Percentiles rank a stretch among this genome's conserved stretches.
Evolutionary conservation across 345 rosid genomes (phyloP).

Genomic region (Nephelium lappaceum): DNA sequence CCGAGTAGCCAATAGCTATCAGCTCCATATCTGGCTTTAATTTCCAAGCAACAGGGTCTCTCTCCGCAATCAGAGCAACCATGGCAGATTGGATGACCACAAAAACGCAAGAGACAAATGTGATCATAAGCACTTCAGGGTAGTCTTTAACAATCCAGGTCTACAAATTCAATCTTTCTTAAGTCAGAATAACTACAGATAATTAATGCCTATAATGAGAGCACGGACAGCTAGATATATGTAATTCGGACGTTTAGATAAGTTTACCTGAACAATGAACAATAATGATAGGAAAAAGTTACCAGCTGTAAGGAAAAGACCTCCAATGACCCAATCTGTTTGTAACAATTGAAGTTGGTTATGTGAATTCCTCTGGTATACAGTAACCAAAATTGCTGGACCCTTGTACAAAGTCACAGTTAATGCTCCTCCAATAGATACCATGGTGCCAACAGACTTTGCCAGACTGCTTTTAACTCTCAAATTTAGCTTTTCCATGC

Average conservation of each 20-base stretch:
- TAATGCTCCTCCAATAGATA: slow-evolving; percentile 29
- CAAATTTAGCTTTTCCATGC: slow-evolving; percentile 33
- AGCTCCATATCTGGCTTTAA: slow-evolving; percentile 24
- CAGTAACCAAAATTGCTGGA: slow-evolving; percentile 2
- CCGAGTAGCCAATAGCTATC: slow-evolving; percentile 25
- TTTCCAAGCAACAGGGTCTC: slow-evolving; percentile 31
- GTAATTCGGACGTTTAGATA: not conserved
- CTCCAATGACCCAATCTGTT: slow-evolving; percentile 23
- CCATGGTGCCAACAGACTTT: slow-evolving; percentile 31
- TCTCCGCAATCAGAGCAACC: slow-evolving; percentile 21
- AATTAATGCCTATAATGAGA: not conserved
- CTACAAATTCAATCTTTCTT: slow-evolving; percentile 9
- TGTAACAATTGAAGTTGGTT: not conserved
- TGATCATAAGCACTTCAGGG: slow-evolving; percentile 27
- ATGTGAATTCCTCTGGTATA: not conserved
- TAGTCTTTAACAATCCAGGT: slow-evolving; percentile 24
- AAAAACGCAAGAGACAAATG: slow-evolving; percentile 15
- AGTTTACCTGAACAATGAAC: slow-evolving; percentile 6
- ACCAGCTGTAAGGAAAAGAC: slow-evolving; percentile 11
- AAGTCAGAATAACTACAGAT: not conserved
- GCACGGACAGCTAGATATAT: not conserved
- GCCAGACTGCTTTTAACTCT: slow-evolving; percentile 31
- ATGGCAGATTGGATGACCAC: slow-evolving; percentile 20
- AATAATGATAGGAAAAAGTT: slow-evolving; percentile 3
- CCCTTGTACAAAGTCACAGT: slow-evolving; percentile 32